phyloP scores from a whole-genome alignment of 148 eudicot species.

The Amaranthus palmeri region DNA sequence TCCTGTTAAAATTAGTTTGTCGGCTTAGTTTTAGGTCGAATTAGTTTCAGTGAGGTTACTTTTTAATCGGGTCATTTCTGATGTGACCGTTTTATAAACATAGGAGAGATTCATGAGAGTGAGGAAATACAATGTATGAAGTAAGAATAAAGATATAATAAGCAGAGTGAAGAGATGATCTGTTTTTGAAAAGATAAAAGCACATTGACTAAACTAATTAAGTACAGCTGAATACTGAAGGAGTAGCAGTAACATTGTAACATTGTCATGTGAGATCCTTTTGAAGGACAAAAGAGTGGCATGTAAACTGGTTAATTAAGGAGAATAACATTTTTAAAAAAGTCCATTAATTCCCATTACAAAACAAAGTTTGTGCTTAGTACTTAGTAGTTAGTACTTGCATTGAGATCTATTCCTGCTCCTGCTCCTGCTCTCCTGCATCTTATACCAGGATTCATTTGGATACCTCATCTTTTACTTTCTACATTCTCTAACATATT shows the following conservation, averaged over 20 bases:
- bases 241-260: constrained; percentile 20
- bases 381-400: constrained; percentile 7
- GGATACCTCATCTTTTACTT: constrained; percentile 42
- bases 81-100: no score
- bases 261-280: constrained; percentile 38
- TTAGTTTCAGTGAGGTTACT: no score
- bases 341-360: constrained; percentile 6
- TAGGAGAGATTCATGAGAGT: no score
- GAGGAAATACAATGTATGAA: no score
- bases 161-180: constrained; percentile 27
- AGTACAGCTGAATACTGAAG: constrained; percentile 33
- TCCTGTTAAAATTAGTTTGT: no score
- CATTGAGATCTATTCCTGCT: constrained; percentile 37
- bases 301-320: constrained; percentile 30
- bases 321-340: constrained; percentile 23
- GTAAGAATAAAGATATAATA: background rate
- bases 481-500: constrained; percentile 10
- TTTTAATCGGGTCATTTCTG: no score
- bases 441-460: constrained; percentile 32
- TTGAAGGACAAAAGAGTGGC: constrained; percentile 28
- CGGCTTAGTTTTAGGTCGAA: no score
- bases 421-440: constrained; percentile 45
- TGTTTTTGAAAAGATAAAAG: constrained; percentile 32
- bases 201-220: constrained; percentile 37
- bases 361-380: constrained; percentile 27